Evolutionary conservation across 202 grass and related monocot species (phyloP).

Genomic region (Carex sylvatica): DNA sequence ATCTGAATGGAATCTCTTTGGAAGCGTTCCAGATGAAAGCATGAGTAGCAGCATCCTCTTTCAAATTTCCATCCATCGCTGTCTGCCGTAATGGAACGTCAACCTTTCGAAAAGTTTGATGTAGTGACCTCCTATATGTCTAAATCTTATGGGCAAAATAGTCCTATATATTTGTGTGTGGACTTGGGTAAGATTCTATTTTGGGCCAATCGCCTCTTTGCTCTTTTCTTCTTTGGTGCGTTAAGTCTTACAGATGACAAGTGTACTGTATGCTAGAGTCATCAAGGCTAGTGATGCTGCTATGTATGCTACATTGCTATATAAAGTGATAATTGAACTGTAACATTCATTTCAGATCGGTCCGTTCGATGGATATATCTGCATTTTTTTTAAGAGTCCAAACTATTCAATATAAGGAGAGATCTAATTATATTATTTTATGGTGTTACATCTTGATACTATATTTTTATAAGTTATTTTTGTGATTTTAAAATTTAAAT

Average conservation of each 20-base stretch:
- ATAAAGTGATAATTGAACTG: not conserved
- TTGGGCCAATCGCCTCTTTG: not conserved
- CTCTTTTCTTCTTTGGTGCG: not conserved
- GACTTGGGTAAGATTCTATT: not conserved
- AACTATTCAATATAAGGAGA: too few species aligned
- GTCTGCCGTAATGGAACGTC: not conserved
- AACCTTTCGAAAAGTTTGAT: not conserved
- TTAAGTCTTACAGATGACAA: too few species aligned
- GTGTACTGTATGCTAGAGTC: not conserved
- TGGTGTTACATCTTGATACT: too few species aligned
- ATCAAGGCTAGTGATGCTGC: not conserved
- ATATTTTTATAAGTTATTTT: too few species aligned
- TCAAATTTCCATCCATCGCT: not conserved
- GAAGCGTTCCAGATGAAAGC: slow-evolving; percentile 1
- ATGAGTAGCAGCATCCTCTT: not conserved
- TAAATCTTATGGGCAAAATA: not conserved
- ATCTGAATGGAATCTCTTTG: not conserved
- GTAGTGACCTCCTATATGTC: not conserved
- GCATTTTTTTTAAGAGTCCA: too few species aligned
- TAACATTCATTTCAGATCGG: too few species aligned
- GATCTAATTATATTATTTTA: too few species aligned
- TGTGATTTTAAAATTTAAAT: too few species aligned
- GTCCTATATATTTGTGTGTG: not conserved
- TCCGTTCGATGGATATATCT: too few species aligned
- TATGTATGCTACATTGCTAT: not conserved